These are phyloP conservation scores for Peronospora belbahrii DNA, from an alignment of 352 stramenopile species.

Conservation along the genomic window DNA sequence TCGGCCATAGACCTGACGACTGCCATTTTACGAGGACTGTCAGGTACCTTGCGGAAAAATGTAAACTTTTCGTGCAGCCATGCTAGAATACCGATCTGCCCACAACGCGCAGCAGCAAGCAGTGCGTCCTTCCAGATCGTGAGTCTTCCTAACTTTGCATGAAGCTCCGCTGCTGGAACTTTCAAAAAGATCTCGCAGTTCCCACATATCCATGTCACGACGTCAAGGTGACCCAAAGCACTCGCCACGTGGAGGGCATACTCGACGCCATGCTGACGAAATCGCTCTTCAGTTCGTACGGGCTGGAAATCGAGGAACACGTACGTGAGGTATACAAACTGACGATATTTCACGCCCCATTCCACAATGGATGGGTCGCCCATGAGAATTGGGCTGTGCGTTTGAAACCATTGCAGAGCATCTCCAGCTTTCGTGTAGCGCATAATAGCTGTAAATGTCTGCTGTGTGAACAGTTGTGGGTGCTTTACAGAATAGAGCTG, in stretches of 20 bases:
- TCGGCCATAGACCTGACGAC: conserved; percentile 21
- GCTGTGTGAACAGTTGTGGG: conserved; percentile 27
- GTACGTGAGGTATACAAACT: conserved; percentile 23
- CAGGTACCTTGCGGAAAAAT: conserved; percentile 19
- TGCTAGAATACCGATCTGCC: conserved; percentile 15
- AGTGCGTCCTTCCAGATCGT: conserved; percentile 25
- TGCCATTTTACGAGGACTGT: conserved; percentile 16
- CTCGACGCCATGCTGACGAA: conserved; percentile 23
- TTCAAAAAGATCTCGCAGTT: conserved; percentile 31
- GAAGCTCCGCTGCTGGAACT: conserved; percentile 18
- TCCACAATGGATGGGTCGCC: conserved; percentile 19
- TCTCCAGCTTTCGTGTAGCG: conserved; percentile 29
- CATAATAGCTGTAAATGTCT: conserved; percentile 27
- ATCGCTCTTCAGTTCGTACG: conserved; percentile 13
- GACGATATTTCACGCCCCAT: conserved; percentile 30
- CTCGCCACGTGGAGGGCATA: conserved; percentile 24
- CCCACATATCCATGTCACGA: conserved; percentile 34
- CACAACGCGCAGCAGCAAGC: conserved; percentile 19
- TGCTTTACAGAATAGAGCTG: conserved; percentile 18
- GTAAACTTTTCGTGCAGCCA: conserved; percentile 27
- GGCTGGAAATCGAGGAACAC: conserved; percentile 20
- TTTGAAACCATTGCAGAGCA: conserved; percentile 29
- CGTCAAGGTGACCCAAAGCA: conserved; percentile 25
- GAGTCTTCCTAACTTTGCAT: conserved; percentile 19
- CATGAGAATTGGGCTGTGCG: conserved; percentile 12